These are phyloP conservation scores for Brettanomyces naardenensis DNA, from an alignment of 805 yeast species.

Conservation along the genomic window DNA sequence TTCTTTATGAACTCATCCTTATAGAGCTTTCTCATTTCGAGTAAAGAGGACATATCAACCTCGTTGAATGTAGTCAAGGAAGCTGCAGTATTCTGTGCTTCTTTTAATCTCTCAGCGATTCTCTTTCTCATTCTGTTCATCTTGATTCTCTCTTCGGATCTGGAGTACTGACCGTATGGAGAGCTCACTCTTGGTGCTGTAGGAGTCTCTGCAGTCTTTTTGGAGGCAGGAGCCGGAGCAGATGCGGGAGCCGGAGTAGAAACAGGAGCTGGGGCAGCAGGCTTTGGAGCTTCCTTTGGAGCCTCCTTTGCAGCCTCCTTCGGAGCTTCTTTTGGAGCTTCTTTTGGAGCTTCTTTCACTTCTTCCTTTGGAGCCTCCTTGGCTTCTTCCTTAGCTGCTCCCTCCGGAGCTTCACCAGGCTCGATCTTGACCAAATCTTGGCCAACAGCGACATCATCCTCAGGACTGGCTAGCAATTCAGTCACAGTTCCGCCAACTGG, in stretches of 20 bases:
- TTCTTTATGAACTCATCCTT: slow-evolving; percentile 94
- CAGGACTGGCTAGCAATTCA: slow-evolving; percentile 74
- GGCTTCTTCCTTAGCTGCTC: slow-evolving; percentile 30
- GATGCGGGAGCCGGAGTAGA: slow-evolving; percentile 23
- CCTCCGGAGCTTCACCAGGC: slow-evolving; percentile 65
- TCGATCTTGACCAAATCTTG: slow-evolving; percentile 86
- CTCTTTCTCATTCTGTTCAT: slow-evolving; percentile 99
- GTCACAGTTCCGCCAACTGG: slow-evolving; percentile 87
- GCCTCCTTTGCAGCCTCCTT: slow-evolving; percentile 24
- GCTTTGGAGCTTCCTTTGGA: slow-evolving; percentile 21
- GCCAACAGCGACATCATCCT: slow-evolving; percentile 93
- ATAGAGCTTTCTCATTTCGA: slow-evolving; percentile 93
- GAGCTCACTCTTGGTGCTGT: slow-evolving; percentile 21
- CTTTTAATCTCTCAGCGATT: slow-evolving; percentile 98
- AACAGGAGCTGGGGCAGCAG: slow-evolving; percentile 21
- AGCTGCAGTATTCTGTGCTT: slow-evolving; percentile 98
- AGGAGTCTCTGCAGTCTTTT: slow-evolving; percentile 12
- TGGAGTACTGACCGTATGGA: slow-evolving; percentile 50
- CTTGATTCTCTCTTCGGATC: slow-evolving; percentile 87
- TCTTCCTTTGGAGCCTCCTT: slow-evolving; percentile 24
- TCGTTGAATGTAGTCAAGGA: slow-evolving; percentile 97
- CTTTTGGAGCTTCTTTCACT: slow-evolving; percentile 15
- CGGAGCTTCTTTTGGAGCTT: slow-evolving; percentile 20
- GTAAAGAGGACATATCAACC: slow-evolving; percentile 87
- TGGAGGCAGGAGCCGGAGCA: slow-evolving; percentile 18